Base-by-base conservation (phyloP, 306 rosid species). In the Lotus japonicus region DNA sequence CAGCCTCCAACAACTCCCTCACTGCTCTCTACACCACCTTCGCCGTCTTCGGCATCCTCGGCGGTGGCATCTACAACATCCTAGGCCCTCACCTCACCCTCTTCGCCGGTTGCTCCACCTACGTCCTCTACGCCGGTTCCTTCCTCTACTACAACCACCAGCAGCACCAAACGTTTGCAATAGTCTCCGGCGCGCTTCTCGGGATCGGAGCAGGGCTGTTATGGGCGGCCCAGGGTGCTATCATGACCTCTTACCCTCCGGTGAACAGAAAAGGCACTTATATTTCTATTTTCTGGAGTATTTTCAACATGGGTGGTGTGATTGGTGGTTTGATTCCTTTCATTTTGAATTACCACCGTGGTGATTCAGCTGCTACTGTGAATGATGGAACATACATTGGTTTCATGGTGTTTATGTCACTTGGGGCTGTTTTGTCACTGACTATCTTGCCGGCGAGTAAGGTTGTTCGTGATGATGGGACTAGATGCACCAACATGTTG, bases 201-300 rank as follows among this genome's bases (percentile, higher is more conserved):
- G 99, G 99, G 0, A 35, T 85, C 0, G 99, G 99, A 0, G 97
- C 99, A 0, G 99, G 99, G 0, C 89, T 94, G 3, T 77, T 94
- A 0, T 94, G 99, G 99, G 92, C 96, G 0, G 84, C 85, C 0
- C 84, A 94, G 43, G 99, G 99, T 0, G 96, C 97, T 21, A 94
- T 94, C 71, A 90, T 94, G 97, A 94, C 99, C 1, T 94, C 99
- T 0, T 90, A 94, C 52, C 99, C 99, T 0, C 97, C 99, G 0
- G 66, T 78, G 1, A 70, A 78, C 3, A 90, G 97, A 0, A 94
- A 90, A 44, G 99, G 99, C 11, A 82, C 95, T 10, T 94, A 94
- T 36, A 90, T 94, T 17, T 69, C 99, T 1, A 38, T 94, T 9
- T 94, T 94, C 55, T 90, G 99, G 99, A 86, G 96, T 19, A 84